These are phyloP conservation scores for Neonectria faginata DNA, from an alignment of 2,329 filamentous ascomycete species.

Conservation along the genomic window DNA sequence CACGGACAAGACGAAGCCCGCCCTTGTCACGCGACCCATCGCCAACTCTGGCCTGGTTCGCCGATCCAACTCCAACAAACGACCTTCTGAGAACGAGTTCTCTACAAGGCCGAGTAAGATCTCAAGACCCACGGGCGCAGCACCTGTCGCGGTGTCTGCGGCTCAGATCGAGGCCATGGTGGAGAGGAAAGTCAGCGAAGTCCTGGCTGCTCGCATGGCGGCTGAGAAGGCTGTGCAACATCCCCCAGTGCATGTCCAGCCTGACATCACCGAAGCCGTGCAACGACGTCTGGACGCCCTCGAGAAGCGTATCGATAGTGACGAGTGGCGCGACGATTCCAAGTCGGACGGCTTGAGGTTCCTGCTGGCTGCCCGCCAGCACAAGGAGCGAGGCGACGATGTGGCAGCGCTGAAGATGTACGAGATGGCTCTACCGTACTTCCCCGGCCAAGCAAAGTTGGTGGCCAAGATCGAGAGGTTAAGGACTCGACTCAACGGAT, in stretches of 20 bases:
- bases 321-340: constrained; percentile 72
- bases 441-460: constrained; percentile 85
- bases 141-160: constrained; percentile 67
- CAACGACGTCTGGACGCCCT: constrained; percentile 85
- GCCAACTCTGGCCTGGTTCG: constrained; percentile 52
- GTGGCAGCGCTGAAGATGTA: constrained; percentile 85
- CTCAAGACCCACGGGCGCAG: constrained; percentile 43
- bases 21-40: constrained; percentile 48
- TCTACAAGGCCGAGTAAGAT: constrained; percentile 62
- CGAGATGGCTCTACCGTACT: constrained; percentile 84
- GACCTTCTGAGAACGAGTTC: constrained; percentile 56
- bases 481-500: constrained; percentile 60
- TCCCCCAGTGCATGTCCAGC: constrained; percentile 51
- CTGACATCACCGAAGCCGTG: constrained; percentile 78
- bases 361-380: constrained; percentile 90
- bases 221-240: constrained; percentile 55
- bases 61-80: constrained; percentile 53
- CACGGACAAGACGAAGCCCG: constrained; percentile 74
- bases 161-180: constrained; percentile 91
- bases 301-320: constrained; percentile 82
- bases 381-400: constrained; percentile 86
- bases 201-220: constrained; percentile 78
- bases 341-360: constrained; percentile 86
- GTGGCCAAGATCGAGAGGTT: constrained; percentile 76
- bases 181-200: constrained; percentile 90